Evolutionary conservation across 2,329 filamentous ascomycete genomes (phyloP), one percentile per base, ranked within the genome.

Genomic region (Penicillium decumbens): DNA sequence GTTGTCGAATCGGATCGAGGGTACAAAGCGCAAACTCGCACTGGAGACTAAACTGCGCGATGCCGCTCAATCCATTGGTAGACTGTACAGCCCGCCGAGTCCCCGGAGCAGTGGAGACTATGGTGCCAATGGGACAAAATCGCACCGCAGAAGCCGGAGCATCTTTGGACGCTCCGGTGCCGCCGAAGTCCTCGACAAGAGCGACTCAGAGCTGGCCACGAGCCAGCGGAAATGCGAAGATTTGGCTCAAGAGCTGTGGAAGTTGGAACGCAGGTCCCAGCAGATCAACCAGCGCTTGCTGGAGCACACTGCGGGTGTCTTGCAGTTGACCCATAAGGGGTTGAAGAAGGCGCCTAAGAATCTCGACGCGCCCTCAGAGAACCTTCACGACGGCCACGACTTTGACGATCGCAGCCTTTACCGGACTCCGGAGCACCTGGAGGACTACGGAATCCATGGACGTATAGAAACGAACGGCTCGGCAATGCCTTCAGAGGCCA

Each of bases 21-120:
- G 88, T 32, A 84, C 89, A 18, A 83, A 85, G 58, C 82, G 89
- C 52, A 95, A 92, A 70, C 78, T 98, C 32, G 84, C 85, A 28
- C 83, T 97, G 40, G 93, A 98, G 69, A 87, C 84, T 47, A 98
- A 97, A 74, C 89, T 96, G 62, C 87, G 90, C 61, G 92, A 97
- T 77, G 93, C 93, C 1, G 89, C 93, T 9, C 81, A 86, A 56
- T 95, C 90, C 35, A 84, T 98, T 71, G 85, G 85, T 50, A 85
- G 87, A 61, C 77, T 98, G 27, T 89, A 95, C 65, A 81, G 81
- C 7, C 78, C 83, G n/a, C 77, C 79, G 29, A 76, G 75, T n/a
- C 79, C 80, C 56, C 76, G 72, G 43, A 71, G 68, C 51, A 78
- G 74, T 61, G 68, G 71, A 52, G 69, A 77, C 8, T 63, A 65